Percentiles rank a stretch among this genome's conserved stretches.
Evolutionary conservation across 805 yeast species (phyloP).

Genomic region (Yarrowia osloensis): DNA sequence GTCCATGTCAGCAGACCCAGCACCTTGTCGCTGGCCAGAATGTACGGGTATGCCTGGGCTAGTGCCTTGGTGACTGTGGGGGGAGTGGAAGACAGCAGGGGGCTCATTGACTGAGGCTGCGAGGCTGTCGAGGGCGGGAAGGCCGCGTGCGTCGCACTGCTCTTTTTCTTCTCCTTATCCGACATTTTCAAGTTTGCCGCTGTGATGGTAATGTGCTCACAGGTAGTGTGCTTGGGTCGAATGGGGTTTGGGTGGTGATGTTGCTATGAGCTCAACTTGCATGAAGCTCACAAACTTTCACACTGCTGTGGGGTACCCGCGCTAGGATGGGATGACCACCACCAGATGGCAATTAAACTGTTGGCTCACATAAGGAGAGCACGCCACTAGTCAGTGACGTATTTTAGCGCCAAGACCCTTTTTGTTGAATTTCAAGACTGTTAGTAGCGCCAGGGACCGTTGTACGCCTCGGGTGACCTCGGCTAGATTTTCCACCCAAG

Average conservation of each 20-base stretch:
- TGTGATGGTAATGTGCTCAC: not conserved
- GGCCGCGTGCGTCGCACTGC: constrained; percentile 42
- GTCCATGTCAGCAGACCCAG: constrained; percentile 89
- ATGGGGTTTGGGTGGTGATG: constrained; percentile 15
- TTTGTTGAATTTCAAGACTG: not conserved
- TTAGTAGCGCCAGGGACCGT: not conserved
- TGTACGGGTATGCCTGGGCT: constrained; percentile 80
- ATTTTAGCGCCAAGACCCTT: not conserved
- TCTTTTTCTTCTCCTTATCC: constrained; percentile 22
- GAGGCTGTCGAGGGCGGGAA: constrained; percentile 43
- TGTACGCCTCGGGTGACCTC: not conserved
- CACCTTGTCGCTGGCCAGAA: constrained; percentile 67
- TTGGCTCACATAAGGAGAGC: not conserved
- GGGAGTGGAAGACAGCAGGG: constrained; percentile 84
- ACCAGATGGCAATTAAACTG: constrained; percentile 14
- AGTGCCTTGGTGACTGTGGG: constrained; percentile 85
- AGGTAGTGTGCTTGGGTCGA: not conserved
- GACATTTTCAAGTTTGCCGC: not conserved
- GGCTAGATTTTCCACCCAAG: not conserved
- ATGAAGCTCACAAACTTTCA: constrained; percentile 28
- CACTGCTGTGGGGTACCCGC: constrained; percentile 26
- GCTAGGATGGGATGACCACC: not conserved
- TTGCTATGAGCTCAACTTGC: constrained; percentile 15
- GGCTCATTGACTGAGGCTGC: constrained; percentile 62
- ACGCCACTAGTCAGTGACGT: not conserved